Evolutionary conservation across 768 basidiomycete species (phyloP).

Genomic region (Termitomyces sp.): DNA sequence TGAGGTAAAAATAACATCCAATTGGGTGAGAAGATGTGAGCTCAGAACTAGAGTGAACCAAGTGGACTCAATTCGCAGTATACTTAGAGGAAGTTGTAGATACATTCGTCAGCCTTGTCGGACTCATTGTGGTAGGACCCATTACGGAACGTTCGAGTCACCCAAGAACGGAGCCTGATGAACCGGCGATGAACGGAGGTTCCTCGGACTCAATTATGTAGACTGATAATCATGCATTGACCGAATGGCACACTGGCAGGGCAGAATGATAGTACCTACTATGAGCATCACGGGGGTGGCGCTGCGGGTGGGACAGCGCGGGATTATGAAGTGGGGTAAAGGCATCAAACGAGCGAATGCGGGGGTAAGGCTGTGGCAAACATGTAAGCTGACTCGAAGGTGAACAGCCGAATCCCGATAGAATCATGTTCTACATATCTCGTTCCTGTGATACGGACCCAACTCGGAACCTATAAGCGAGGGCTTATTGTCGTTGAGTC

Average conservation of each 20-base stretch:
- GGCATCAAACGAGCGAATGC: slow-evolving; percentile 1
- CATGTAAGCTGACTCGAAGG: not conserved
- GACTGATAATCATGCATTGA: not conserved
- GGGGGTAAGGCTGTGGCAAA: slow-evolving; percentile 9
- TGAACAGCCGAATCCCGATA: not conserved
- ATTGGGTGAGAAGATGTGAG: not conserved
- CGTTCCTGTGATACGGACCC: slow-evolving; percentile 5
- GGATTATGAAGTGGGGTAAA: slow-evolving; percentile 5
- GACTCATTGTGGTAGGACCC: not conserved
- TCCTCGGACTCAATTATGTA: not conserved
- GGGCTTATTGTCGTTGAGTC: not conserved
- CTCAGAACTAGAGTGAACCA: no score
- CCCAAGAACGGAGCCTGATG: not conserved
- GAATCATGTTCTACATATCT: not conserved
- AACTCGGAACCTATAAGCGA: not conserved
- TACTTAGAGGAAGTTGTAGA: not conserved
- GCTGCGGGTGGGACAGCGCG: not conserved
- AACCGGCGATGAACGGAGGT: not conserved
- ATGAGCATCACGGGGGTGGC: not conserved
- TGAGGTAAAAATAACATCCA: no score
- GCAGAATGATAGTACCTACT: not conserved
- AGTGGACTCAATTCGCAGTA: not conserved
- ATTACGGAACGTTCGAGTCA: not conserved
- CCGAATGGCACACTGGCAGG: not conserved
- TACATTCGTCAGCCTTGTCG: not conserved